Conservation (phyloP, 345 rosid species). For the Turnera subulata region DNA sequence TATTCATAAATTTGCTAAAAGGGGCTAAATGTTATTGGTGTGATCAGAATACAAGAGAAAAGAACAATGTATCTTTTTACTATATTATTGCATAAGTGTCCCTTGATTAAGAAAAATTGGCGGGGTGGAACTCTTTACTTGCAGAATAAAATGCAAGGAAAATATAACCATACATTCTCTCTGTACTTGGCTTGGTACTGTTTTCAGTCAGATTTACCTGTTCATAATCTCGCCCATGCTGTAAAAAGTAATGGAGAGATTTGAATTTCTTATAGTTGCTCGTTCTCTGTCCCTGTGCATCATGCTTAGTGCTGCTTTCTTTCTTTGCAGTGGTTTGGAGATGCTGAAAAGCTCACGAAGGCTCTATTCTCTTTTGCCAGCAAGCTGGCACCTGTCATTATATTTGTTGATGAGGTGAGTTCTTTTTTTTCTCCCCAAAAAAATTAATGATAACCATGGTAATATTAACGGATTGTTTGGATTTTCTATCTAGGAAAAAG, state of each 20-base stretch:
- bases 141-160: too few species aligned
- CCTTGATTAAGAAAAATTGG: too few species aligned
- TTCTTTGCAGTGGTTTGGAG: constrained; percentile 90
- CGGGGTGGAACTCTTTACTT: too few species aligned
- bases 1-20: background rate
- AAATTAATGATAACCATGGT: background rate
- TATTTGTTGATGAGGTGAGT: constrained; percentile 95
- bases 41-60: background rate
- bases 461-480: background rate
- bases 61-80: too few species aligned
- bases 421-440: constrained; percentile 3
- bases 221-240: background rate
- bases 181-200: too few species aligned
- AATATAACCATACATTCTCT: too few species aligned
- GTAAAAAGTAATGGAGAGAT: background rate
- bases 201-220: too few species aligned
- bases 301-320: constrained; percentile 1
- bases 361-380: constrained; percentile 94
- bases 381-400: constrained; percentile 87
- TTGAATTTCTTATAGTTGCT: background rate
- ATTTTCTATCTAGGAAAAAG: too few species aligned
- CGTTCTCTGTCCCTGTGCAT: background rate
- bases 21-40: background rate
- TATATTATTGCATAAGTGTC: too few species aligned
- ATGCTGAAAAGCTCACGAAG: constrained; percentile 96